phyloP scores from a whole-genome alignment of 2,329 filamentous ascomycete species.

The Xylariaceae sp. region DNA sequence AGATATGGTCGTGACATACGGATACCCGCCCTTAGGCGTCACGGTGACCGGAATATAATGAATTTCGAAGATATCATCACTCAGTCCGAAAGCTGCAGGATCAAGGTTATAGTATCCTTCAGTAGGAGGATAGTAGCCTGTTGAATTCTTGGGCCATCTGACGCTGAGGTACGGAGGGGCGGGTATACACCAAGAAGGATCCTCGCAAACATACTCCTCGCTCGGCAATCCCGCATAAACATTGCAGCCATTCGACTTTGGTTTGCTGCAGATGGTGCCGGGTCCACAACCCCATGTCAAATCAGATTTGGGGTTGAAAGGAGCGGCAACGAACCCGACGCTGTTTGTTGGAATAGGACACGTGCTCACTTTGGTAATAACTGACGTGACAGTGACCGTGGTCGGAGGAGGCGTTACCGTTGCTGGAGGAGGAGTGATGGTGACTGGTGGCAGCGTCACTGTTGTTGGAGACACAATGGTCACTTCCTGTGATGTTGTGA shows the following conservation, averaged over 20 bases:
- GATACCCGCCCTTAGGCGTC: constrained; percentile 12
- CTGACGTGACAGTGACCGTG: constrained; percentile 20
- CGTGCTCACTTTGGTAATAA: constrained; percentile 32
- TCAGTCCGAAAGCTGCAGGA: constrained; percentile 56
- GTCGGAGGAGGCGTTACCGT: constrained; percentile 16
- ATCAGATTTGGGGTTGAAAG: constrained; percentile 36
- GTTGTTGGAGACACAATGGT: constrained; percentile 26
- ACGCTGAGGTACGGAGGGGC: constrained; percentile 36
- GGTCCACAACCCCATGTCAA: constrained; percentile 50
- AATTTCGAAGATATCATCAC: constrained; percentile 55
- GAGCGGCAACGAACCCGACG: constrained; percentile 18
- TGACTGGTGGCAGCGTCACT: constrained; percentile 16
- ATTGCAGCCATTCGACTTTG: constrained; percentile 45
- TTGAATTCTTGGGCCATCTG: constrained; percentile 42
- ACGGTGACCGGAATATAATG: constrained; percentile 36
- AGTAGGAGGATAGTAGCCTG: constrained; percentile 47
- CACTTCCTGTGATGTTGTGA: constrained; percentile 26
- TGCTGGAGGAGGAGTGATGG: background rate
- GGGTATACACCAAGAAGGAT: constrained; percentile 39
- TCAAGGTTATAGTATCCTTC: constrained; percentile 61
- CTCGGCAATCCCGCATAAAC: constrained; percentile 45
- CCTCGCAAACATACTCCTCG: constrained; percentile 43
- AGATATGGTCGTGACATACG: constrained; percentile 37
- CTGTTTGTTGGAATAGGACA: constrained; percentile 43
- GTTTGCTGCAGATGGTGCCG: constrained; percentile 49